phyloP scores from a whole-genome alignment of 306 rosid genomes.

The Ceratonia siliqua region DNA sequence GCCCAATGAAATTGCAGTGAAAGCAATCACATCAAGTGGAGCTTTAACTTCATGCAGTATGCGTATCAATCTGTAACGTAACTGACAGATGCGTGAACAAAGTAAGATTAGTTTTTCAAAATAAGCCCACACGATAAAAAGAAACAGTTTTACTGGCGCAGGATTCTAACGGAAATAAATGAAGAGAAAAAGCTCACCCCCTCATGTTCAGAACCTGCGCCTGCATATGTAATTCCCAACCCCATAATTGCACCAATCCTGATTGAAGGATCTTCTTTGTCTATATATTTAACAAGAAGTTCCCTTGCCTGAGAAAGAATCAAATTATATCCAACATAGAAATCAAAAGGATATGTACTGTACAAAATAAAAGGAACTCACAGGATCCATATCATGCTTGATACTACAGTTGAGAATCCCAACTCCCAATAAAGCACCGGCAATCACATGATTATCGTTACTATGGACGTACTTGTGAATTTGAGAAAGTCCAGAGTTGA shows the following conservation, averaged over 20 bases:
- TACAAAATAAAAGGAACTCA: constrained; percentile 42
- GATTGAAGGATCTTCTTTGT: constrained; percentile 72
- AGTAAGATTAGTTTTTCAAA: not conserved
- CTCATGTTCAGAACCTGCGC: constrained; percentile 80
- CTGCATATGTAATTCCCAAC: constrained; percentile 87
- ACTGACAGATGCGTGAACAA: constrained; percentile 44
- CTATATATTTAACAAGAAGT: constrained; percentile 69
- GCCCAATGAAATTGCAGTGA: constrained; percentile 90
- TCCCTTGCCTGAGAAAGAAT: constrained; percentile 55
- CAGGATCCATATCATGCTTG: constrained; percentile 91
- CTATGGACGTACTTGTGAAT: constrained; percentile 87
- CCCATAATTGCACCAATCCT: constrained; percentile 96
- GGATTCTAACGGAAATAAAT: not conserved
- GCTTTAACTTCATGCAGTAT: constrained; percentile 79
- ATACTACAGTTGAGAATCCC: constrained; percentile 84
- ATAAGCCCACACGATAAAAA: not conserved
- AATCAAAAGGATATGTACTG: constrained; percentile 5
- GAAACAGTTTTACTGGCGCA: not conserved
- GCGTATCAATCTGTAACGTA: constrained; percentile 60
- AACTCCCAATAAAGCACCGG: constrained; percentile 91
- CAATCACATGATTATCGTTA: constrained; percentile 78
- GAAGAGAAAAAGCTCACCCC: constrained; percentile 44
- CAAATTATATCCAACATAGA: constrained; percentile 34
- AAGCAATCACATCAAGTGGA: constrained; percentile 83
- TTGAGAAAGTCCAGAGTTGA: constrained; percentile 91